Evolutionary conservation across 495 filamentous ascomycete genomes (phyloP), one percentile per base, ranked within the genome.

Genomic region (Niebla homalea): DNA sequence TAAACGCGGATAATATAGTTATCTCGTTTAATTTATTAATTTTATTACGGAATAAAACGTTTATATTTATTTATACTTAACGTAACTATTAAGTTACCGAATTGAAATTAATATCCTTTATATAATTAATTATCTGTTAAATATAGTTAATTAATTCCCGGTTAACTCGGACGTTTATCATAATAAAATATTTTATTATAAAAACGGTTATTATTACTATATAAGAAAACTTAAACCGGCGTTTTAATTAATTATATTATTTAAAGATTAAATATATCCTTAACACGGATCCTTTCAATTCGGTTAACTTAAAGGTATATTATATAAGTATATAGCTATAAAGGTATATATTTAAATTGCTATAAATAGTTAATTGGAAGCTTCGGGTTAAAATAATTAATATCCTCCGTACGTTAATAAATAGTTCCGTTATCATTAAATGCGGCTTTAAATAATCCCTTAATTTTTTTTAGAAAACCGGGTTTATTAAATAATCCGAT

Each of bases 341-440:
- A 21, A 52, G 18, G 40, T 22, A 26, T 12, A 20, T 46, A 25
- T 48, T 46, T n/a, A 52, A 20, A 20, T 52, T 52, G 1, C 19
- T 21, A 36, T 15, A 0, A n/a, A 46, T 47, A 47, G 14, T 15
- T 15, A 25, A 16, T 12, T n/a, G 15, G 23, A 2, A 47, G 20
- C 16, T 47, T 29, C 4, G 10, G 14, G 25, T 47, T 36, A 47
- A 47, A 47, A 35, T 32, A 47, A 35, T 22, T 18, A 4, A 47
- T 12, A n/a, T 47, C 20, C 32, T 47, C 15, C 8, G 15, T 2
- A 15, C 35, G n/a, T 22, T 36, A 47, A 20, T 44, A 44, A n/a
- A n/a, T n/a, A n/a, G n/a, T n/a, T n/a, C n/a, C n/a, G n/a, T n/a
- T n/a, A n/a, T n/a, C n/a, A n/a, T n/a, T n/a, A n/a, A n/a, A n/a